phyloP scores from a whole-genome alignment of 2,329 filamentous ascomycete species.

The Clathrospora elynae region DNA sequence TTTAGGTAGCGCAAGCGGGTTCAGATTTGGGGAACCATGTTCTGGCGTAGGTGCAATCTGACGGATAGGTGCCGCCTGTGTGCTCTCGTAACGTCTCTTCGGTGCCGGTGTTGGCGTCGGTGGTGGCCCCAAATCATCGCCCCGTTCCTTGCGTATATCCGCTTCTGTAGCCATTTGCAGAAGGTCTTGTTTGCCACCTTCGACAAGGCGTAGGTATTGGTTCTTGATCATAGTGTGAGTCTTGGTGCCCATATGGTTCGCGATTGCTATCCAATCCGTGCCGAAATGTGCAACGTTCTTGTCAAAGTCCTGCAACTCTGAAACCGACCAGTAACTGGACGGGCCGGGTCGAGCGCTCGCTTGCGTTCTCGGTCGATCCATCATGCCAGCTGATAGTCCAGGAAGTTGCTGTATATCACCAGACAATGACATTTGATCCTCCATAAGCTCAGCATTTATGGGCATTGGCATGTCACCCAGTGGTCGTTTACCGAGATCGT shows the following conservation, averaged over 20 bases:
- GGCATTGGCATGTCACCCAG: constrained; percentile 37
- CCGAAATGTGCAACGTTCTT: constrained; percentile 74
- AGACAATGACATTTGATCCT: constrained; percentile 34
- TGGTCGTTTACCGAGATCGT: constrained; percentile 37
- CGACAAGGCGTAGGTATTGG: constrained; percentile 55
- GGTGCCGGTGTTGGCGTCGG: constrained; percentile 55
- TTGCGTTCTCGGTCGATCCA: constrained; percentile 43
- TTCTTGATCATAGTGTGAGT: constrained; percentile 78
- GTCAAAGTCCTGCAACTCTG: constrained; percentile 78
- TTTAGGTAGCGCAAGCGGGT: constrained; percentile 40
- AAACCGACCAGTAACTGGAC: constrained; percentile 87
- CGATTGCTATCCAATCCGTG: constrained; percentile 77
- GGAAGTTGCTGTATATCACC: constrained; percentile 28
- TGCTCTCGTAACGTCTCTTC: constrained; percentile 56
- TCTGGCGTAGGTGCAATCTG: constrained; percentile 55
- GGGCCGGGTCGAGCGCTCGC: constrained; percentile 61
- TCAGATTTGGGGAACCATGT: constrained; percentile 43
- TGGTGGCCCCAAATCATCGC: constrained; percentile 55
- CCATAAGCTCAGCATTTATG: constrained; percentile 29
- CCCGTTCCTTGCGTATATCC: constrained; percentile 49
- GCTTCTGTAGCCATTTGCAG: constrained; percentile 50
- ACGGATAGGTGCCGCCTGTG: constrained; percentile 46
- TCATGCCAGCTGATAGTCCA: constrained; percentile 34
- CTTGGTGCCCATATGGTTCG: constrained; percentile 79
- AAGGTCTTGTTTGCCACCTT: constrained; percentile 52